Evolutionary conservation across 176 grass and related monocot genomes (phyloP).

Genomic region (Puccinellia tenuiflora): DNA sequence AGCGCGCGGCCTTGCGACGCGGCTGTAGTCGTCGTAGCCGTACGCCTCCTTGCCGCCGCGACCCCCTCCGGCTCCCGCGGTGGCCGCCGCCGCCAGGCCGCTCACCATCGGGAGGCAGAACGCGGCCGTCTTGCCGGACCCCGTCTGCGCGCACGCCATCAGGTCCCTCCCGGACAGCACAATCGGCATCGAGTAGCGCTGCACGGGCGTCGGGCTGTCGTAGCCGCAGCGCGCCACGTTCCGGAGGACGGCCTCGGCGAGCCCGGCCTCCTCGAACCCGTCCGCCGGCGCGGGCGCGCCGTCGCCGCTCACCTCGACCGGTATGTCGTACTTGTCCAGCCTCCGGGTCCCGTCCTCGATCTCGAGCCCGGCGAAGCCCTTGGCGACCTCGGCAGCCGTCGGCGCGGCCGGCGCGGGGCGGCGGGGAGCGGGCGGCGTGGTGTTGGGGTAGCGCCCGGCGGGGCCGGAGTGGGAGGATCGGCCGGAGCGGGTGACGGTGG

Average conservation of each 20-base stretch:
- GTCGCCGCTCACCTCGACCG: slow-evolving; percentile 56
- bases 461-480: neutral
- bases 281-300: slow-evolving; percentile 41
- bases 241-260: slow-evolving; percentile 47
- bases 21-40: neutral
- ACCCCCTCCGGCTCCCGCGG: neutral
- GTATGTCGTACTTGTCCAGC: slow-evolving; percentile 65
- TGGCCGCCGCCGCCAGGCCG: neutral
- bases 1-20: slow-evolving; percentile 33
- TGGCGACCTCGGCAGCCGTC: neutral
- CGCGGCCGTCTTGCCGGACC: slow-evolving; percentile 85
- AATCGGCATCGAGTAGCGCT: slow-evolving; percentile 79
- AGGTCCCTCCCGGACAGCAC: slow-evolving; percentile 49
- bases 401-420: neutral
- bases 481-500: neutral
- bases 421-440: neutral
- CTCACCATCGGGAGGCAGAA: slow-evolving; percentile 76
- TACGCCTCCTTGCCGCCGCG: neutral
- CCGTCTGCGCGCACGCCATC: slow-evolving; percentile 85
- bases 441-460: neutral
- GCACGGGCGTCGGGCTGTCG: slow-evolving; percentile 58
- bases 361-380: slow-evolving; percentile 1
- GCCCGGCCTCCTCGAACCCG: slow-evolving; percentile 53
- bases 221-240: slow-evolving; percentile 59
- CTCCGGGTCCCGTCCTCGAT: neutral